A percentile compares a stretch with the other conserved stretches of the same genome.
phyloP scores from a whole-genome alignment of 495 filamentous ascomycete species.

The Penicillium bovifimosum region DNA sequence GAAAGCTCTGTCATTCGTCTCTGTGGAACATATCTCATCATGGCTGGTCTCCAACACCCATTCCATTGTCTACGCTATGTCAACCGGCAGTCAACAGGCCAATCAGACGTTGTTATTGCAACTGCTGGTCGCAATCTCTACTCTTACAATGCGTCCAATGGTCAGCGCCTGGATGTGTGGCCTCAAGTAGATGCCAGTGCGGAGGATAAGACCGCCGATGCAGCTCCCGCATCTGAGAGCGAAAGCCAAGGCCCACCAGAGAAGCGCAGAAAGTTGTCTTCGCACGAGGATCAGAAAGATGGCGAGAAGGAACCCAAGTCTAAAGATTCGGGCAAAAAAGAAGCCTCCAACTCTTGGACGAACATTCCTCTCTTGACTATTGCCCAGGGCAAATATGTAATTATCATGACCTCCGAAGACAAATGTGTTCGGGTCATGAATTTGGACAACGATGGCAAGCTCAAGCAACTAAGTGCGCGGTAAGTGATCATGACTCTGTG shows the following conservation, averaged over 20 bases:
- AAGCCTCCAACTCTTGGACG: slow-evolving; percentile 22
- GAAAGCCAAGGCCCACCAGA: slow-evolving; percentile 39
- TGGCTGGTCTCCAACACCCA: slow-evolving; percentile 41
- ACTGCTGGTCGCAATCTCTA: slow-evolving; percentile 52
- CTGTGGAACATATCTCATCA: slow-evolving; percentile 14
- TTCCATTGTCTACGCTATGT: slow-evolving; percentile 51
- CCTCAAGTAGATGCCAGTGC: slow-evolving; percentile 32
- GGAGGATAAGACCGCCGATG: slow-evolving; percentile 12
- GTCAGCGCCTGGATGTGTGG: slow-evolving; percentile 45
- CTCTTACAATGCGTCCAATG: slow-evolving; percentile 40
- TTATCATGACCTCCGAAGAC: slow-evolving; percentile 81
- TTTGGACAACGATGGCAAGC: slow-evolving; percentile 50
- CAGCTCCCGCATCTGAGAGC: slow-evolving; percentile 22
- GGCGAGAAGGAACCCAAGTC: slow-evolving; percentile 15
- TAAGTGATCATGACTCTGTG: slow-evolving; percentile 24
- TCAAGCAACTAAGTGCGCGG: slow-evolving; percentile 70
- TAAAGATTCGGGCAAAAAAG: slow-evolving; percentile 3
- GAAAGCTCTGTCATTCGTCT: neutral
- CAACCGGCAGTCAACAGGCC: slow-evolving; percentile 22
- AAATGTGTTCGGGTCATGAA: slow-evolving; percentile 82
- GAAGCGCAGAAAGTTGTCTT: slow-evolving; percentile 48
- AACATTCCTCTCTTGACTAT: slow-evolving; percentile 57
- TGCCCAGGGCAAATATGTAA: slow-evolving; percentile 55
- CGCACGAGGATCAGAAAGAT: slow-evolving; percentile 16
- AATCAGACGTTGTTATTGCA: slow-evolving; percentile 44